These are phyloP conservation scores for Heliosperma pusillum DNA, from an alignment of 148 eudicot species.

Conservation along the genomic window DNA sequence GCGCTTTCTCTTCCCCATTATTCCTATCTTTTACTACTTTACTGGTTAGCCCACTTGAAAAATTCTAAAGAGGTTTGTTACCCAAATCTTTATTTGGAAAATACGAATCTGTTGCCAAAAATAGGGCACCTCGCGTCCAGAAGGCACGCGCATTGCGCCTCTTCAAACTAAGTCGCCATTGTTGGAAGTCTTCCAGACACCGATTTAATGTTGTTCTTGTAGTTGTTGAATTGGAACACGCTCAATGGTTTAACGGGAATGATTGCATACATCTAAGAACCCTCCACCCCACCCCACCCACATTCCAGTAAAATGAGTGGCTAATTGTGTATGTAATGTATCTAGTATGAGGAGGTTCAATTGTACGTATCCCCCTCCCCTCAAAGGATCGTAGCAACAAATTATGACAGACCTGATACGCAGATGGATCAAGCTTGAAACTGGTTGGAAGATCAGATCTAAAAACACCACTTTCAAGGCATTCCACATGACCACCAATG, in stretches of 20 bases:
- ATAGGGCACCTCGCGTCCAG: too few species aligned
- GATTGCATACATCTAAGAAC: background rate
- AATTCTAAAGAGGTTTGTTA: too few species aligned
- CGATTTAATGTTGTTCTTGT: background rate
- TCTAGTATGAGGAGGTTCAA: background rate
- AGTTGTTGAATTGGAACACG: background rate
- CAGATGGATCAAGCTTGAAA: conserved; percentile 97
- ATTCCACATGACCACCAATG: conserved; percentile 99
- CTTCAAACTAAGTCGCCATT: background rate
- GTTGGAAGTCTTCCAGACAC: background rate
- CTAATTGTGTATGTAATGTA: too few species aligned
- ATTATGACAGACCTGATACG: conserved; percentile 55
- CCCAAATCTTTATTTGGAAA: too few species aligned
- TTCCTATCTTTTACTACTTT: too few species aligned
- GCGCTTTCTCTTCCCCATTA: too few species aligned
- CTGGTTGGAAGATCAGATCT: conserved; percentile 97
- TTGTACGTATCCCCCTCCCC: background rate
- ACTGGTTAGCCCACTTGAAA: too few species aligned
- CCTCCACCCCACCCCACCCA: background rate
- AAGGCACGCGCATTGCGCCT: too few species aligned
- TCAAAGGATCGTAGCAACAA: conserved; percentile 6
- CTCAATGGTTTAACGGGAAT: background rate
- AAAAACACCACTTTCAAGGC: conserved; percentile 99
- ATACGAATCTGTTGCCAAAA: too few species aligned
- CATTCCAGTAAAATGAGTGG: too few species aligned